Evolutionary conservation across 257 asterid species (phyloP).

Genomic region (Primulina huaijiensis): DNA sequence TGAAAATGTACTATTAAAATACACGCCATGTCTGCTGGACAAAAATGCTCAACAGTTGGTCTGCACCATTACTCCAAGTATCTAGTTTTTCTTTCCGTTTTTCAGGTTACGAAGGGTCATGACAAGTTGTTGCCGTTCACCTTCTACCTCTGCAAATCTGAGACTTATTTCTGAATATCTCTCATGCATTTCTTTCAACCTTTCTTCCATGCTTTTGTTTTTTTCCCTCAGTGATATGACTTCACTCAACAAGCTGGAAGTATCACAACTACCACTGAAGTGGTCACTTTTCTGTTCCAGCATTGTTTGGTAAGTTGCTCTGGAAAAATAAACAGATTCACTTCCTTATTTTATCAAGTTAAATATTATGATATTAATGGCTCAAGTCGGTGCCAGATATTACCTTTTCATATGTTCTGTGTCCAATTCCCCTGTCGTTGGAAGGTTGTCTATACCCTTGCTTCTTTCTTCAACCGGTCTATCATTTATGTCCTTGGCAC

Average conservation of each 20-base stretch:
- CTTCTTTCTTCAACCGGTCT: constrained; percentile 25
- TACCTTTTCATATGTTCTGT: constrained; percentile 29
- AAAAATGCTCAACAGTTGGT: constrained; percentile 26
- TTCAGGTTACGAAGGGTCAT: constrained; percentile 80
- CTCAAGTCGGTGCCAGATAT: not conserved
- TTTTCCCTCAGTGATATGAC: constrained; percentile 57
- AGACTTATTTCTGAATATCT: constrained; percentile 96
- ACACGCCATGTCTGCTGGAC: constrained; percentile 29
- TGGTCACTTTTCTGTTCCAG: constrained; percentile 29
- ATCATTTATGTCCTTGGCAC: constrained; percentile 23
- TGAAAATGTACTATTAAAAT: constrained; percentile 29
- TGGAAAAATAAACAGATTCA: constrained; percentile 19
- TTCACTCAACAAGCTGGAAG: constrained; percentile 50
- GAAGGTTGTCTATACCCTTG: constrained; percentile 21
- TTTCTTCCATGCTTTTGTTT: constrained; percentile 68
- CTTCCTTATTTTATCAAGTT: not conserved
- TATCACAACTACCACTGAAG: constrained; percentile 35
- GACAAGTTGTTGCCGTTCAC: constrained; percentile 95
- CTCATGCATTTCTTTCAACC: constrained; percentile 80
- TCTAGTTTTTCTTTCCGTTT: constrained; percentile 60
- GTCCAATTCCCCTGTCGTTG: constrained; percentile 17
- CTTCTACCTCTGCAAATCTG: constrained; percentile 96
- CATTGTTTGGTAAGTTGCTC: constrained; percentile 30
- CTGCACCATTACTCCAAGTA: constrained; percentile 24
- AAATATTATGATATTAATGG: not conserved